Base-by-base conservation (phyloP, 768 basidiomycete species). In the Auricularia sp. region DNA sequence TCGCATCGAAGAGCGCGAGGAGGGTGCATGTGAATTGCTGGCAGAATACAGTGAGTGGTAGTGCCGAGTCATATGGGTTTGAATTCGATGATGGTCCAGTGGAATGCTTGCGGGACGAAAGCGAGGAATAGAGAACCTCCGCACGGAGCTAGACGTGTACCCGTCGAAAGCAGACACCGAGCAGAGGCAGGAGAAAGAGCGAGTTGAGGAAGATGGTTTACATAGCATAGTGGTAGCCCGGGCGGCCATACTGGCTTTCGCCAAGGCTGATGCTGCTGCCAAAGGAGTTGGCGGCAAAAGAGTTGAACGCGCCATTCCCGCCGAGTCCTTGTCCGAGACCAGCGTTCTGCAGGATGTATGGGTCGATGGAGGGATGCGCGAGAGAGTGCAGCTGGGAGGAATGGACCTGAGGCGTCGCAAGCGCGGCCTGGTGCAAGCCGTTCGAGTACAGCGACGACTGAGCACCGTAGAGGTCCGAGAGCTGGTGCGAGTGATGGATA, bases 361-460 rank as follows among this genome's bases (percentile, higher is more conserved):
- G 56, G 29, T 59, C 56, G 56, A 59, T 59, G 29, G 56, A 33
- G 56, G 14, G 56, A 10, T 29, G 56, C 14, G 24, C 56, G 29
- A 59, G 24, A 6, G 56, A 59, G 56, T 59, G 56, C 7, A 59
- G 56, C 56, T 29, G 24, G 11, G 56, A 59, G 7, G 29, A 8
- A 18, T 59, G 56, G 14, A 59, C 34, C 34, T 59, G 56, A 33
- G 56, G 56, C 6, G 56, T 59, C 56, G 56, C 56, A 24, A 59
- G 29, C 21, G 56, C 56, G 6, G 56, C 56, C 34, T 59, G 56
- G 34, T 59, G 56, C 24, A 59, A 24, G 16, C 56, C 56, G 24
- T 59, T 59, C 56, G 56, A 59, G 56, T 59, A 59, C 56, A 59
- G 24, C 5, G 56, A 35, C 56, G 56, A 59, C 34, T 59, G 56